Conservation (phyloP, 1,284 basidiomycete genomes). For the Irpex lacteus region DNA sequence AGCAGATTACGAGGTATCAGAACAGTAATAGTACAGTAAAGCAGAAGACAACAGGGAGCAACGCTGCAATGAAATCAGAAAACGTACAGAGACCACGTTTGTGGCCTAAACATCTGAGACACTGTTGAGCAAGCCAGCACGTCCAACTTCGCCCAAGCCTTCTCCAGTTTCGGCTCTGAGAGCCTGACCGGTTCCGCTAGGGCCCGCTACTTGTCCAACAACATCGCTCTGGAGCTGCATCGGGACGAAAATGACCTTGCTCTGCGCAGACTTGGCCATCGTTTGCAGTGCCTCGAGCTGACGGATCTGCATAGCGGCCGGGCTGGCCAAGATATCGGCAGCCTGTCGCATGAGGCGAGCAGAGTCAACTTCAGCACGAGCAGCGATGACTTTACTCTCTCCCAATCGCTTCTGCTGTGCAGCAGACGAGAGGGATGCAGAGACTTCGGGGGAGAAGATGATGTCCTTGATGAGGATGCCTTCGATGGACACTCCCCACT, state of each 20-base stretch:
- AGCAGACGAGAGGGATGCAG: slow-evolving; percentile 88
- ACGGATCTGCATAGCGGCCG: slow-evolving; percentile 96
- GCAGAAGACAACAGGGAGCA: background rate
- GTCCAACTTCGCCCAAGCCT: slow-evolving; percentile 41
- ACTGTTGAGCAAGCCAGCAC: slow-evolving; percentile 53
- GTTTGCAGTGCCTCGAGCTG: slow-evolving; percentile 86
- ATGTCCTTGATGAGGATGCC: slow-evolving; percentile 94
- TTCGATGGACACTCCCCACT: slow-evolving; percentile 96
- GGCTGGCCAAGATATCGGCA: slow-evolving; percentile 87
- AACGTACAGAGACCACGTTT: background rate
- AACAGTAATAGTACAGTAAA: background rate
- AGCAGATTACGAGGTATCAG: background rate
- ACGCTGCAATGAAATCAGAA: background rate
- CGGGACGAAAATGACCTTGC: slow-evolving; percentile 94
- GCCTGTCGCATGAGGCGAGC: slow-evolving; percentile 94
- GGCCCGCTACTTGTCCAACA: slow-evolving; percentile 37
- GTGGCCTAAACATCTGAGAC: slow-evolving; percentile 26
- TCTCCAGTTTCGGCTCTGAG: slow-evolving; percentile 43
- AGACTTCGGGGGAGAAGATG: slow-evolving; percentile 90
- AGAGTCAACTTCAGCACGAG: slow-evolving; percentile 92
- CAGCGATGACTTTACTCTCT: slow-evolving; percentile 95
- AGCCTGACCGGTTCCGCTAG: slow-evolving; percentile 21
- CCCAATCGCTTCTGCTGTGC: slow-evolving; percentile 95
- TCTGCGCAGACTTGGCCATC: slow-evolving; percentile 69
- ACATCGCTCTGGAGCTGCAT: slow-evolving; percentile 85